A percentile compares a stretch with the other conserved stretches of the same genome.
Evolutionary conservation across 1,284 basidiomycete species (phyloP).

Genomic region (Fomes fomentarius): DNA sequence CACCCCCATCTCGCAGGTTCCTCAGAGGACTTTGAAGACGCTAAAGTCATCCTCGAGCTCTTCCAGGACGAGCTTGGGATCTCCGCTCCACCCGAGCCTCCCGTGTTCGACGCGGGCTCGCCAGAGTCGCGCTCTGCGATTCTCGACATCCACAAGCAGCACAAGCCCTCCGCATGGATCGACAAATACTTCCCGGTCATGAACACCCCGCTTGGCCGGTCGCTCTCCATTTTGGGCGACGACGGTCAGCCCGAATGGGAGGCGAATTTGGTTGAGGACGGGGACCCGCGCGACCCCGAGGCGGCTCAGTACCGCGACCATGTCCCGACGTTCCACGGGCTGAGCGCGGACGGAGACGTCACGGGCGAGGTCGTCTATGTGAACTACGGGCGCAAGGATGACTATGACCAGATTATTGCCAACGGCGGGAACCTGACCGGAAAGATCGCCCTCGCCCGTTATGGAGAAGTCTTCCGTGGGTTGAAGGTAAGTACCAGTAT

Average conservation of each 20-base stretch:
- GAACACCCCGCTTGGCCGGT: conserved; percentile 72
- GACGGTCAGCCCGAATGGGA: conserved; percentile 65
- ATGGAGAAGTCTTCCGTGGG: conserved; percentile 84
- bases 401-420: conserved; percentile 37
- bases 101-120: conserved; percentile 67
- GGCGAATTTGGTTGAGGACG: conserved; percentile 73
- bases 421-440: conserved; percentile 76
- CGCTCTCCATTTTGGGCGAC: conserved; percentile 60
- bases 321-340: conserved; percentile 72
- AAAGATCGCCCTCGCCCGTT: conserved; percentile 85
- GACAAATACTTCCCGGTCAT: conserved; percentile 84
- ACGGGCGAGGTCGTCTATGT: conserved; percentile 80
- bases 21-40: conserved; percentile 64
- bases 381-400: conserved; percentile 78
- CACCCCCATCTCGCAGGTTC: conserved; percentile 79
- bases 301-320: conserved; percentile 61
- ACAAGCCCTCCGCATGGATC: conserved; percentile 71
- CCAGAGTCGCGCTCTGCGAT: conserved; percentile 66
- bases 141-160: conserved; percentile 50
- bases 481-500: conserved; percentile 57
- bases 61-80: conserved; percentile 68
- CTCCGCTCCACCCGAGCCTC: conserved; percentile 42
- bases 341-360: conserved; percentile 67
- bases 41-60: conserved; percentile 62
- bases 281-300: conserved; percentile 63